Evolutionary conservation across 352 stramenopile species (phyloP).

Genomic region (Pythium brassicae): DNA sequence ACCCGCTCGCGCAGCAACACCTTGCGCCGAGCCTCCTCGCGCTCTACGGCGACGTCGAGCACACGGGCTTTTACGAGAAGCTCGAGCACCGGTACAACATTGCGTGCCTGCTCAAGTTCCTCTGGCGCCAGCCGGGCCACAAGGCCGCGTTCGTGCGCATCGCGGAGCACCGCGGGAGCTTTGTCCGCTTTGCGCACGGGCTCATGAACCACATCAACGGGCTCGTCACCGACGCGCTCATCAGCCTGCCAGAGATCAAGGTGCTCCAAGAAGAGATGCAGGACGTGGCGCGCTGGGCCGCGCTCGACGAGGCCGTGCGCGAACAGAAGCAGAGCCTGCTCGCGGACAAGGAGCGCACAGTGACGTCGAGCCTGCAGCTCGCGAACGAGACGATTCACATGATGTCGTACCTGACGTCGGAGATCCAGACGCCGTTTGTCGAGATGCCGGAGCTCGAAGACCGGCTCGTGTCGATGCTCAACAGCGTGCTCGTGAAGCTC

Average conservation of each 20-base stretch:
- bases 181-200: slow-evolving; percentile 98
- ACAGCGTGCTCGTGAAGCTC: slow-evolving; percentile 95
- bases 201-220: slow-evolving; percentile 99
- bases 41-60: slow-evolving; percentile 98
- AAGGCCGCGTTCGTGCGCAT: slow-evolving; percentile 94
- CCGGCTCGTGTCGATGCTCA: slow-evolving; percentile 95
- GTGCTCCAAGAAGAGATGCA: slow-evolving; percentile 90
- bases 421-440: slow-evolving; percentile 93
- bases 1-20: slow-evolving; percentile 71
- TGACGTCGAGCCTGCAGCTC: slow-evolving; percentile 92
- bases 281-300: slow-evolving; percentile 67
- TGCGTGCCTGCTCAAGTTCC: slow-evolving; percentile 94
- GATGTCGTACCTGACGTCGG: slow-evolving; percentile 95
- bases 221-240: slow-evolving; percentile 94
- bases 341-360: slow-evolving; percentile 87
- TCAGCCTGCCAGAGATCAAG: slow-evolving; percentile 95
- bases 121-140: slow-evolving; percentile 95
- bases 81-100: slow-evolving; percentile 96
- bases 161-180: slow-evolving; percentile 88
- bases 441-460: slow-evolving; percentile 90
- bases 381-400: slow-evolving; percentile 98
- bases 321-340: slow-evolving; percentile 86
- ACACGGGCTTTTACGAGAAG: slow-evolving; percentile 98
- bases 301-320: slow-evolving; percentile 86
- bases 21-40: slow-evolving; percentile 94